Base-by-base conservation (phyloP, 768 basidiomycete species). In the Lactarius akahatsu region DNA sequence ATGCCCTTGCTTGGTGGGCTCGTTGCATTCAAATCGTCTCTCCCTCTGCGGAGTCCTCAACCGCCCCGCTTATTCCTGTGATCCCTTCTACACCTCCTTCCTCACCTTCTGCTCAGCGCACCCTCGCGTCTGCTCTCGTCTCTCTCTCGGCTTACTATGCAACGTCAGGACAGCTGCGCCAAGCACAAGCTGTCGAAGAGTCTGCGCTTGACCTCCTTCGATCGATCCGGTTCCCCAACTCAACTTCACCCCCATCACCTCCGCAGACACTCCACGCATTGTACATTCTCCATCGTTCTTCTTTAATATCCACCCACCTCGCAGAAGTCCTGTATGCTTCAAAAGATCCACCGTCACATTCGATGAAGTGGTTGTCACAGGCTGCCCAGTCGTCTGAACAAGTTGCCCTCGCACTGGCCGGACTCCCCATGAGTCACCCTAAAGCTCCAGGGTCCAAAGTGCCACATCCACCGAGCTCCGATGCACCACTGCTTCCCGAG, bases 61-160 rank as follows among this genome's bases (percentile, higher is more conserved):
- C 67, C 41, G 64, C 70, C 61, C 20, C 63, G 5, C 63, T 45
- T 10, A 26, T 59, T 59, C 74, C 75, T 26, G 34, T 66, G 9
- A 72, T 83, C 41, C 80, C 85, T 28, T 67, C 70, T 15, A 65
- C 72, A 1, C 65, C 76, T 13, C 88, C 88, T 43, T 74, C 81
- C 64, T 86, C 87, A 62, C 88, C 89, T 50, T 77, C 80, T 55
- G 82, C 81, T 28, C 90, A 92, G 72, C 82, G 91, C 63, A 83
- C 83, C 32, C 74, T 90, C 57, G 78, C 82, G 0, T 85, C 84
- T 28, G 78, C 83, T 15, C 78, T 92, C 3, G 83, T 90, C 8
- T 89, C 90, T n/a, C 73, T 89, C 28, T 92, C 91, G 26, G 86
- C 87, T 4, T 83, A 82, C 71, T 88, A 88, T 72, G 86, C 90